Base-by-base conservation (phyloP, 129 eudicot genomes). In the Escallonia rubra region DNA sequence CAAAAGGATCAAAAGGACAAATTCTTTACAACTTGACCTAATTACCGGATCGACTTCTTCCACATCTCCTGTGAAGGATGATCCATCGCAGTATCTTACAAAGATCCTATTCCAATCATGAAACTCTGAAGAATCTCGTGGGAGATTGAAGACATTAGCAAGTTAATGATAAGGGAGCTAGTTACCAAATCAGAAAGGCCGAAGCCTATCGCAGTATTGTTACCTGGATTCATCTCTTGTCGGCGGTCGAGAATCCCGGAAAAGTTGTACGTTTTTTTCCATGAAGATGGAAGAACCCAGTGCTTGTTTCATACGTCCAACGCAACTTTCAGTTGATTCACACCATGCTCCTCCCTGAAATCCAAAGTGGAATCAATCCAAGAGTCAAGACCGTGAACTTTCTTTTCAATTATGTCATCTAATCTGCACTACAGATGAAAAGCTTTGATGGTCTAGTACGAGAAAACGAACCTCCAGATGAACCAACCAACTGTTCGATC, bases 71-170 rank as follows among this genome's bases (percentile, higher is more conserved):
- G 91, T 86, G 52, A 79, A 86, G 6, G 85, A 82, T 59, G 88
- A 71, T 11, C 91, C 91, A 56, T 86, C 91, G 49, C 88, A 86
- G 23, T 86, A 82, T 44, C 85, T 72, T 72, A 86, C 68, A 59
- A 78, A 75, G 65, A 86, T 77, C 63, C 91, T 82, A 77, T 86
- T 86, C 91, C 91, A 86, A 58, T 86, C 82, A 54, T 82, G 76
- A 76, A 86, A 86, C 56, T 82, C 91, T 86, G 61, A 54, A 54
- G 1, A 68, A 4, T 11, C 46, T 10, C 54, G 59, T 13, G 38
- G 14, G 34, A 23, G 0, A 23, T 23, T 23, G 1, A 23, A 14
- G 43, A 56, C 16, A 43, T 12, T 48, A 38, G 12, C 9, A 2
- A 13, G 6, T 43, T 45, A 59, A 4, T 10, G 34, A 59, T 4